These are phyloP conservation scores for Cynanchum wilfordii DNA, from an alignment of 257 asterid species.

Conservation along the genomic window DNA sequence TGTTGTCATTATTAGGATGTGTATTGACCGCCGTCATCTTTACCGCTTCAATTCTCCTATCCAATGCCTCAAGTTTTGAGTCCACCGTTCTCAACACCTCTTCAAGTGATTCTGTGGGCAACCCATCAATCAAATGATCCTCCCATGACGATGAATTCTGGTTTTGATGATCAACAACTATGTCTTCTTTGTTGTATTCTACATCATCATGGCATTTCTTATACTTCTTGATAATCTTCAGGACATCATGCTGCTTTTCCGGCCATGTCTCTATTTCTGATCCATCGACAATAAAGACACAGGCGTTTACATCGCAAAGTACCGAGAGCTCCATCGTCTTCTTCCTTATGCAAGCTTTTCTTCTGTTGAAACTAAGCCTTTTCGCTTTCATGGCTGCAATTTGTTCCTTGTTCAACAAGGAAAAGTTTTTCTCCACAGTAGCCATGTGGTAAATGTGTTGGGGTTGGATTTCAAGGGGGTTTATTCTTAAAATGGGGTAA, in stretches of 20 bases:
- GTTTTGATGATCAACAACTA: too few species aligned
- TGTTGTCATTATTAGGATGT: too few species aligned
- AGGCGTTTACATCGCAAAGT: conserved; percentile 14
- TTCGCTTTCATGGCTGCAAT: background rate
- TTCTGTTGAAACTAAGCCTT: background rate
- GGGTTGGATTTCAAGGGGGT: too few species aligned
- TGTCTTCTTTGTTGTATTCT: too few species aligned
- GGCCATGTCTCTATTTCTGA: conserved; percentile 18
- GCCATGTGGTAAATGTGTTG: too few species aligned
- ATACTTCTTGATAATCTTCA: background rate
- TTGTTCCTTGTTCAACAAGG: background rate
- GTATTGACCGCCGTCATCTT: background rate
- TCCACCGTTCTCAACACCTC: background rate
- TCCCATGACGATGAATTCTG: background rate
- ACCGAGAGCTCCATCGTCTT: conserved; percentile 15
- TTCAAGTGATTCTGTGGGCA: background rate
- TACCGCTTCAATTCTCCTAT: background rate
- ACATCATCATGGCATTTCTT: background rate
- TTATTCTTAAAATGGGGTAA: too few species aligned
- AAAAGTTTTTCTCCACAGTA: too few species aligned
- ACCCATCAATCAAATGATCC: background rate
- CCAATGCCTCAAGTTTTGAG: background rate
- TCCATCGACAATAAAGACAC: conserved; percentile 11
- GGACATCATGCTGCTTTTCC: background rate
- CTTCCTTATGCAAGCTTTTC: conserved; percentile 3